Percentiles rank a stretch among this genome's conserved stretches.
Evolutionary conservation across 1,139 yeast species (phyloP).

Genomic region (Sugiyamaella japonica): DNA sequence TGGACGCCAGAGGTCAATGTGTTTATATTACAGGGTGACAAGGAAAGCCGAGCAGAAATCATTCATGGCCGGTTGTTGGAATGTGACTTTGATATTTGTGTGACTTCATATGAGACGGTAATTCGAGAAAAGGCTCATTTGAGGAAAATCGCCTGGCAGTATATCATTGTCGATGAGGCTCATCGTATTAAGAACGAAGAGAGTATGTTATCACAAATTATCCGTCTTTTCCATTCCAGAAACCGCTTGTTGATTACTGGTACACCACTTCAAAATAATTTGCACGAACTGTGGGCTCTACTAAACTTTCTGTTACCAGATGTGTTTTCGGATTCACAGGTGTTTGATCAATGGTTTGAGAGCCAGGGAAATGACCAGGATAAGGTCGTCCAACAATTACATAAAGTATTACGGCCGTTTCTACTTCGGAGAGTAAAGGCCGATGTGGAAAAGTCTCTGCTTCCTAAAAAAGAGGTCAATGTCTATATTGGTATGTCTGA

Average conservation of each 20-base stretch:
- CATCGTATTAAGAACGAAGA: conserved; percentile 96
- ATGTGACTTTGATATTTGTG: conserved; percentile 85
- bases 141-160: conserved; percentile 89
- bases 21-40: conserved; percentile 81
- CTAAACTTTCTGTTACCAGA: conserved; percentile 89
- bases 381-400: conserved; percentile 78
- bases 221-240: conserved; percentile 80
- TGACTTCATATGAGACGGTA: conserved; percentile 91
- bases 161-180: conserved; percentile 92
- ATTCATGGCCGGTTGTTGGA: conserved; percentile 60
- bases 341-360: conserved; percentile 92
- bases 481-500: conserved; percentile 92
- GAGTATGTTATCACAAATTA: conserved; percentile 84
- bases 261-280: conserved; percentile 90
- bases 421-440: conserved; percentile 84
- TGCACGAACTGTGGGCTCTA: conserved; percentile 95
- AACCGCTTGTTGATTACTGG: conserved; percentile 90
- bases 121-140: conserved; percentile 82
- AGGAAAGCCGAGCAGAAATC: conserved; percentile 66
- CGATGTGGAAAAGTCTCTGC: conserved; percentile 86
- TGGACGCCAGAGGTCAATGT: conserved; percentile 98
- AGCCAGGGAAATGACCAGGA: conserved; percentile 57
- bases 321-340: conserved; percentile 88
- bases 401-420: conserved; percentile 87
- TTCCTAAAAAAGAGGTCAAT: conserved; percentile 88